phyloP scores from a whole-genome alignment of 2,329 filamentous ascomycete species.

The Boeremia lycopersici region DNA sequence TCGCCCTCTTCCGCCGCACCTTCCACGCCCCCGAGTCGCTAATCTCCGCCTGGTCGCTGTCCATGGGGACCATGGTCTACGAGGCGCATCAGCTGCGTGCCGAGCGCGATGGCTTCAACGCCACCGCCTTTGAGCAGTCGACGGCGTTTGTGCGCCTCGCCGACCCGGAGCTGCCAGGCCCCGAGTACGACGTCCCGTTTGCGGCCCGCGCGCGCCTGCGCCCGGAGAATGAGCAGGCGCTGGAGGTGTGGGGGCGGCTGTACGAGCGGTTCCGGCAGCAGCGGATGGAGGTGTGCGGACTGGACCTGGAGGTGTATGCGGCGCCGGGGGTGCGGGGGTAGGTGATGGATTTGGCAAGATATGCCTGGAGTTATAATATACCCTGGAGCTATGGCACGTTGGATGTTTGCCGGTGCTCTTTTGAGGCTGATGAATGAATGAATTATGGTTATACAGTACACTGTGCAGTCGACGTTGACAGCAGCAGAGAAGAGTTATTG shows the following conservation, averaged over 20 bases:
- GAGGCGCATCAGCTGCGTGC: slow-evolving; percentile 42
- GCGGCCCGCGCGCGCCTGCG: slow-evolving; percentile 48
- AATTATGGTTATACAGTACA: too few species aligned
- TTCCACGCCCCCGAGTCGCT: slow-evolving; percentile 42
- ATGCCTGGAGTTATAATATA: too few species aligned
- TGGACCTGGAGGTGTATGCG: slow-evolving; percentile 56
- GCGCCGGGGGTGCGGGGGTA: slow-evolving; percentile 26
- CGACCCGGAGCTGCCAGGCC: slow-evolving; percentile 56
- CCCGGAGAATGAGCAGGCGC: slow-evolving; percentile 54
- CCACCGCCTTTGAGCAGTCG: slow-evolving; percentile 50
- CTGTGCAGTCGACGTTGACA: too few species aligned
- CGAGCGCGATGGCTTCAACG: slow-evolving; percentile 49
- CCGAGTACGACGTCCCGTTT: slow-evolving; percentile 58
- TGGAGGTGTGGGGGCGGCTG: slow-evolving; percentile 56
- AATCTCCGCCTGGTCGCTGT: slow-evolving; percentile 47
- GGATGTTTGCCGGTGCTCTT: too few species aligned
- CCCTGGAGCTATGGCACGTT: too few species aligned
- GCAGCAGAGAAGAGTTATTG: too few species aligned
- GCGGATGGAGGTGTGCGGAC: slow-evolving; percentile 59
- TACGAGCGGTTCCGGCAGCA: slow-evolving; percentile 57
- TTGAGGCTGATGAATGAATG: too few species aligned
- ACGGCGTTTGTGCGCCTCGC: slow-evolving; percentile 55
- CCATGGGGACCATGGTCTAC: slow-evolving; percentile 48
- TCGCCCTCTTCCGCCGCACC: slow-evolving; percentile 41
- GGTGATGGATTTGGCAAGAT: too few species aligned